A percentile compares a stretch with the other conserved stretches of the same genome.
phyloP scores from a whole-genome alignment of 139 green algal genomes.

The Pleodorina starrii region DNA sequence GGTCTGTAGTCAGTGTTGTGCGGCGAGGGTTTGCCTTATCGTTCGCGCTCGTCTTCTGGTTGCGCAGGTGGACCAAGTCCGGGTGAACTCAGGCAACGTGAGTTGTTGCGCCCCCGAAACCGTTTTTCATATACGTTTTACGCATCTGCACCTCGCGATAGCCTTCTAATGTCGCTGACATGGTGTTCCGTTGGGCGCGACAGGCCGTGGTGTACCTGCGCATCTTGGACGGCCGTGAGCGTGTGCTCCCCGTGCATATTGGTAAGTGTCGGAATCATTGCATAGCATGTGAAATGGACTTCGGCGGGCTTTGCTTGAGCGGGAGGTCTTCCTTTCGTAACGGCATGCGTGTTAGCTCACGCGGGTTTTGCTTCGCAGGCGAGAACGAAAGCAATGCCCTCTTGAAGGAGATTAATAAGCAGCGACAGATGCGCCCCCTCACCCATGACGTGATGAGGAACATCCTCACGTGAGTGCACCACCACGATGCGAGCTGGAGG shows the following conservation, averaged over 20 bases:
- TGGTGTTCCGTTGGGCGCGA: background rate
- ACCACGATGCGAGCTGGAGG: no score
- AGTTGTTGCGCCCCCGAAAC: background rate
- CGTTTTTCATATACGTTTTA: background rate
- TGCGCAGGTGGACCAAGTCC: conserved; percentile 54
- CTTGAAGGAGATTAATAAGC: conserved; percentile 69
- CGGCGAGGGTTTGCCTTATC: no score
- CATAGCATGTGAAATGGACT: no score
- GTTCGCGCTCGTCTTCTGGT: no score
- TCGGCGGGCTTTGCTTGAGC: no score
- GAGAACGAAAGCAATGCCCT: conserved; percentile 67
- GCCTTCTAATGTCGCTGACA: background rate
- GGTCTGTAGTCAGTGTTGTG: no score
- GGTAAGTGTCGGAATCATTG: conserved; percentile 17
- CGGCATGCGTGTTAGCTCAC: no score
- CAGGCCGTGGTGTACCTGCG: conserved; percentile 59
- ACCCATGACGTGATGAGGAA: conserved; percentile 77
- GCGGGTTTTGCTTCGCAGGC: no score
- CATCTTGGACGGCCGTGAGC: conserved; percentile 48
- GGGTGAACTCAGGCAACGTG: conserved; percentile 43
- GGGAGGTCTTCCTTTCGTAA: no score
- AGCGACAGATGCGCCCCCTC: conserved; percentile 61
- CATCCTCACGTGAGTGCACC: conserved; percentile 47
- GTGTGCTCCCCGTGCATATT: conserved; percentile 59
- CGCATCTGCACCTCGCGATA: background rate